phyloP scores from a whole-genome alignment of 2,329 filamentous ascomycete species.

The Fusarium austroafricanum region DNA sequence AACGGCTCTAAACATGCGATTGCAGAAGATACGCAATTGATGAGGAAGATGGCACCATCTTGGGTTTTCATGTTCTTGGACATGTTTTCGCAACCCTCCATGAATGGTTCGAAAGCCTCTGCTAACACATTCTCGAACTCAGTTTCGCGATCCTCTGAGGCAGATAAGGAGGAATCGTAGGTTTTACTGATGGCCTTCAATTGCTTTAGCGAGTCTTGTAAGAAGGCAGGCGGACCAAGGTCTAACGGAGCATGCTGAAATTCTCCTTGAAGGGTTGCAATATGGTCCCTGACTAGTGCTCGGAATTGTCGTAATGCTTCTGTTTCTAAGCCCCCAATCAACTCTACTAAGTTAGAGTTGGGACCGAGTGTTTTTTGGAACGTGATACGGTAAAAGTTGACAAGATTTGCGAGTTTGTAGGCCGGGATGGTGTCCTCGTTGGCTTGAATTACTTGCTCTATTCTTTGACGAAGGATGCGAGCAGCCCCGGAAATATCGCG shows the following conservation, averaged over 20 bases:
- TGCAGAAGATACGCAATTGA: constrained; percentile 76
- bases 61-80: constrained; percentile 70
- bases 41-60: constrained; percentile 73
- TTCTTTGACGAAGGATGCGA: constrained; percentile 85
- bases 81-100: constrained; percentile 79
- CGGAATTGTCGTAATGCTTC: constrained; percentile 87
- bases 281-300: constrained; percentile 81
- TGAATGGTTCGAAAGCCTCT: constrained; percentile 87
- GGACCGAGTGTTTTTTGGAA: constrained; percentile 82
- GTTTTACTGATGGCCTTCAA: constrained; percentile 84
- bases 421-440: constrained; percentile 90
- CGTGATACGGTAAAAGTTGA: constrained; percentile 89
- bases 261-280: constrained; percentile 78
- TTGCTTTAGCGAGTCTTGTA: constrained; percentile 82
- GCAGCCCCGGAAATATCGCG: constrained; percentile 85
- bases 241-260: constrained; percentile 77
- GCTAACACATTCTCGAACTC: constrained; percentile 80
- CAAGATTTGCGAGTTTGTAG: constrained; percentile 89
- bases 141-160: constrained; percentile 67
- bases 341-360: constrained; percentile 75
- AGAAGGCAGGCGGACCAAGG: constrained; percentile 81
- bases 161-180: constrained; percentile 82
- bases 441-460: constrained; percentile 91
- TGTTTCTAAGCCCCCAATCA: constrained; percentile 75
- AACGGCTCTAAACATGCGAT: constrained; percentile 67